Conservation (phyloP, 345 rosid species). For the Excoecaria cochinchinensis region DNA sequence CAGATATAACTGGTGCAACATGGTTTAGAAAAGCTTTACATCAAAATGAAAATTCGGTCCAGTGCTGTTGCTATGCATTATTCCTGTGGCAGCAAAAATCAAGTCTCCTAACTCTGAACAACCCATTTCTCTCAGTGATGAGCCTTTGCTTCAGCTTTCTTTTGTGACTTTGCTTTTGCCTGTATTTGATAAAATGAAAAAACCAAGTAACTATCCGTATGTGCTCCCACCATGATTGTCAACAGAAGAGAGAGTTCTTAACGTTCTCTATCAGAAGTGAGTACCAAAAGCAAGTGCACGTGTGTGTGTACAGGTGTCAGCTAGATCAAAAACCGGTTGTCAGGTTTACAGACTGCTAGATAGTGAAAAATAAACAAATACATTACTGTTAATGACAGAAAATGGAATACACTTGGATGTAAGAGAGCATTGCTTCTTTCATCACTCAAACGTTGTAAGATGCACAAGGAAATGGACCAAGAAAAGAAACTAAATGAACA, state of each 20-base stretch:
- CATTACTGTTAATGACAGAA: neutral
- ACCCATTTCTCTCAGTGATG: slow-evolving; percentile 37
- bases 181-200: slow-evolving; percentile 16
- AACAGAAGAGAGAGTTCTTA: neutral
- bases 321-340: neutral
- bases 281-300: neutral
- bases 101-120: slow-evolving; percentile 15
- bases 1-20: slow-evolving; percentile 4
- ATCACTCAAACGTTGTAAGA: neutral
- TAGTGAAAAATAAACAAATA: neutral
- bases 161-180: slow-evolving; percentile 47
- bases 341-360: neutral
- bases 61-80: slow-evolving; percentile 25
- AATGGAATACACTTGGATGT: neutral
- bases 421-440: neutral
- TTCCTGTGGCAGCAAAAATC: slow-evolving; percentile 31
- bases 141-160: slow-evolving; percentile 46
- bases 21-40: slow-evolving; percentile 21
- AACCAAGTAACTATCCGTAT: slow-evolving; percentile 6
- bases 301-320: neutral
- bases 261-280: neutral
- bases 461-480: neutral
- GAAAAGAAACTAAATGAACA: neutral
- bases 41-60: slow-evolving; percentile 16
- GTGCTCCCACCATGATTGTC: neutral